Evolutionary conservation across 148 eudicot species (phyloP).

Genomic region (Rhododendron ferrugineum): DNA sequence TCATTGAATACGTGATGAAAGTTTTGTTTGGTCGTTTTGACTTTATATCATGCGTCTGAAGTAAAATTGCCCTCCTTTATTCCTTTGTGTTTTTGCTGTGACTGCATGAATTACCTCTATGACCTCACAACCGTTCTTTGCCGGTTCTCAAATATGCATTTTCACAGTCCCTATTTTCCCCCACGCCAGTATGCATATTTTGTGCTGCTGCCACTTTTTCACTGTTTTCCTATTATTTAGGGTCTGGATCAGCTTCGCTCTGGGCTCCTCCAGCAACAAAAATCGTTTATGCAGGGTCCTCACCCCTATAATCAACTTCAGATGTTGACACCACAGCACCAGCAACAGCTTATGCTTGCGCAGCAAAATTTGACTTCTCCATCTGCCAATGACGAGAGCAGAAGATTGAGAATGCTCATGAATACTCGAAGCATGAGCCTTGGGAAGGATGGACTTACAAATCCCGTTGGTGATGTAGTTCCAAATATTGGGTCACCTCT

Average conservation of each 20-base stretch:
- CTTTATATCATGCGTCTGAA: neutral
- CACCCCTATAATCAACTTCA: conserved; percentile 64
- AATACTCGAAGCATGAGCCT: conserved; percentile 39
- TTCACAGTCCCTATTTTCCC: neutral
- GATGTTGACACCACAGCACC: conserved; percentile 43
- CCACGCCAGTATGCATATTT: neutral
- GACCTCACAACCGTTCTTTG: neutral
- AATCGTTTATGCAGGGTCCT: conserved; percentile 58
- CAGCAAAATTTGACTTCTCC: conserved; percentile 62
- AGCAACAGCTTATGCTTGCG: conserved; percentile 63
- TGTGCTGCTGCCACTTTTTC: neutral
- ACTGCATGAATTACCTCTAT: neutral
- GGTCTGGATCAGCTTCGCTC: conserved; percentile 61
- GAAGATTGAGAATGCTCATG: conserved; percentile 58
- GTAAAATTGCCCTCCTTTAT: neutral
- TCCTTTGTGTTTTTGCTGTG: neutral
- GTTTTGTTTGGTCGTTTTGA: neutral
- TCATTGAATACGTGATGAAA: neutral
- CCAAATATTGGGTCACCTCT: conserved; percentile 51
- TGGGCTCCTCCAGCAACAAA: conserved; percentile 67
- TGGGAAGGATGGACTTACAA: conserved; percentile 55
- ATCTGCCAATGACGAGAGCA: conserved; percentile 55
- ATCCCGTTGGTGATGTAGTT: conserved; percentile 40
- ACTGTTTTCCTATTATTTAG: conserved; percentile 19
- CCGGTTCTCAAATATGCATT: neutral